Evolutionary conservation across 306 rosid species (phyloP), one percentile per base, ranked within the genome.

Genomic region (Lithocarpus polystachyus): DNA sequence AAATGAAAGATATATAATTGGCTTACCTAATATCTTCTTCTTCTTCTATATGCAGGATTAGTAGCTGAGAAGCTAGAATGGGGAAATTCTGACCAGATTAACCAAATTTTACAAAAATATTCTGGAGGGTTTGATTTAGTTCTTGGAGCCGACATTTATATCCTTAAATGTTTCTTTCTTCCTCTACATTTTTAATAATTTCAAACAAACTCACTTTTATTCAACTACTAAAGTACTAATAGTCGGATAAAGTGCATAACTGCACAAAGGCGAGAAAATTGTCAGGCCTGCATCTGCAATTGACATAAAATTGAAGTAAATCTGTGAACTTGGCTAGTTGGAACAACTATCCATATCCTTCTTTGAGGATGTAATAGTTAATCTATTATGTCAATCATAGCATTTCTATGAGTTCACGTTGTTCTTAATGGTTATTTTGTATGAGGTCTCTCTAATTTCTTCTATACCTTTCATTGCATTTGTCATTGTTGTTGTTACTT

Each of bases 61-160:
- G 84, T 65, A 4, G 92, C 94, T 19, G 94, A 91, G 87, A 91
- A 91, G 83, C 88, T 94, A 48, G 98, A 92, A 78, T 94, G 98
- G 98, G 98, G 97, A 73, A 91, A 88, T 80, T 73, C 89, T 52
- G 89, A 78, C 81, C 97, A 92, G 75, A 82, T 92, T 61, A 76
- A 80, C 75, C 85, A 79, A 76, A 87, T 94, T 76, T 86, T 92
- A 74, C 84, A 84, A 60, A 83, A 85, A 10, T 73, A 89, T 89
- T 83, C 97, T 2, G 83, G 87, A 53, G 93, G 98, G 56, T 89
- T 94, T 31, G 93, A 92, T 78, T 79, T 91, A 68, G 83, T 94
- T 82, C 98, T 94, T 65, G 98, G 98, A 84, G 98, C 97, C 74
- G 97, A 94, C 79, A 94, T 94, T 0, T 94, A 94, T 94, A 92